phyloP scores from a whole-genome alignment of 305 asterid species.

The Plantago lanceolata region DNA sequence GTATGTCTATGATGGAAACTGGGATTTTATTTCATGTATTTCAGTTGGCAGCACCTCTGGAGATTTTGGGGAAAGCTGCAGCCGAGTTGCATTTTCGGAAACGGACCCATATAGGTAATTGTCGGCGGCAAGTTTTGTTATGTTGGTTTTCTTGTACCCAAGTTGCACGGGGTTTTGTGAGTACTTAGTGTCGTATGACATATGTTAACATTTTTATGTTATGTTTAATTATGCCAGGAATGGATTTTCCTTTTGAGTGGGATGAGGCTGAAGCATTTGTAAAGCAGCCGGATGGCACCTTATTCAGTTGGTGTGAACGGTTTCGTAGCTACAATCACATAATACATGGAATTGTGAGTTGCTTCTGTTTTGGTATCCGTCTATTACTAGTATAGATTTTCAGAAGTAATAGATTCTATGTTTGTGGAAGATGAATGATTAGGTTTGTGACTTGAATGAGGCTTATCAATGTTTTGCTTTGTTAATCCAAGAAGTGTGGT shows the following conservation, averaged over 20 bases:
- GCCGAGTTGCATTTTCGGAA: conserved; percentile 70
- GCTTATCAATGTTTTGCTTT: no score
- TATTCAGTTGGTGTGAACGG: conserved; percentile 95
- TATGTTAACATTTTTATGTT: no score
- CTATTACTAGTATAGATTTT: background rate
- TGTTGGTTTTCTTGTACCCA: background rate
- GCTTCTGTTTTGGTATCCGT: background rate
- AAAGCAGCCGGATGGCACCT: conserved; percentile 85
- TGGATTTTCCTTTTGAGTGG: conserved; percentile 84
- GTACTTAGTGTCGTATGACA: background rate
- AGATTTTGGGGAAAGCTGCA: conserved; percentile 74
- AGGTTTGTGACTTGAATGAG: no score
- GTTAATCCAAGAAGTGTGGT: no score
- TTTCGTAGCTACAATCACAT: conserved; percentile 67
- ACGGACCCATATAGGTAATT: conserved; percentile 69
- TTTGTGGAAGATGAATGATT: background rate
- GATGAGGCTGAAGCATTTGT: conserved; percentile 76
- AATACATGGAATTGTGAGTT: conserved; percentile 67
- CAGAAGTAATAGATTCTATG: background rate
- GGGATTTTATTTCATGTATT: conserved; percentile 20
- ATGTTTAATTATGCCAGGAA: conserved; percentile 45
- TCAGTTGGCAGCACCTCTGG: conserved; percentile 72
- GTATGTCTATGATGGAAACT: background rate
- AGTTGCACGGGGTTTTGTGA: background rate
- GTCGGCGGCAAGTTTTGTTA: background rate